Evolutionary conservation across 257 asterid genomes (phyloP).

Genomic region (Nicotiana attenuata): DNA sequence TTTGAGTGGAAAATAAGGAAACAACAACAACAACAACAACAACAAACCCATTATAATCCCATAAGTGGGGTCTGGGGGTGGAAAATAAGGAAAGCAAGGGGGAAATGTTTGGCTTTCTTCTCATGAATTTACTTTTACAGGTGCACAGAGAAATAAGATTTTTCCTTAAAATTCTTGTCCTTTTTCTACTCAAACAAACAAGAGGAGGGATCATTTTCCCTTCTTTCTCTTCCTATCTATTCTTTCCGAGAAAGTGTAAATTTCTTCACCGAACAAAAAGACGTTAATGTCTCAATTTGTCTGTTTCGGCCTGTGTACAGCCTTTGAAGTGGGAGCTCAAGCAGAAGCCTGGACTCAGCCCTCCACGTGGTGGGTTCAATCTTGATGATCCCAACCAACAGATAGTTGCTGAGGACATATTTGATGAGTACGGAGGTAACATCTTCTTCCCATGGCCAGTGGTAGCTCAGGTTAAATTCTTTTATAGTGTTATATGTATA

Average conservation of each 20-base stretch:
- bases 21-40: no score
- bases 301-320: constrained; percentile 18
- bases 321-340: constrained; percentile 89
- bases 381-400: constrained; percentile 91
- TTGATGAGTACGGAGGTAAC: constrained; percentile 96
- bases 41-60: no score
- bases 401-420: constrained; percentile 96
- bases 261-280: background rate
- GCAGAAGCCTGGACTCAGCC: constrained; percentile 90
- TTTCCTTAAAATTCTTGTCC: background rate
- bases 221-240: background rate
- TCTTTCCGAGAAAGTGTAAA: background rate
- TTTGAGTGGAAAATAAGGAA: background rate
- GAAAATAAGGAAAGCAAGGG: background rate
- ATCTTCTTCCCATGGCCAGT: background rate
- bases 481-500: background rate
- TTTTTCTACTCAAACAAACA: background rate
- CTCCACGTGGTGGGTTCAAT: constrained; percentile 89
- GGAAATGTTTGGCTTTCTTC: background rate
- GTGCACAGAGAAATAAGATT: background rate
- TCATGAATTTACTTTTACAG: background rate
- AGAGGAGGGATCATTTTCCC: background rate
- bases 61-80: background rate
- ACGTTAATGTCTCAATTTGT: background rate
- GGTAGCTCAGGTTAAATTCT: background rate